Conservation (phyloP, 2,329 filamentous ascomycete genomes). For the Paracorniculantispora psalliotae region DNA sequence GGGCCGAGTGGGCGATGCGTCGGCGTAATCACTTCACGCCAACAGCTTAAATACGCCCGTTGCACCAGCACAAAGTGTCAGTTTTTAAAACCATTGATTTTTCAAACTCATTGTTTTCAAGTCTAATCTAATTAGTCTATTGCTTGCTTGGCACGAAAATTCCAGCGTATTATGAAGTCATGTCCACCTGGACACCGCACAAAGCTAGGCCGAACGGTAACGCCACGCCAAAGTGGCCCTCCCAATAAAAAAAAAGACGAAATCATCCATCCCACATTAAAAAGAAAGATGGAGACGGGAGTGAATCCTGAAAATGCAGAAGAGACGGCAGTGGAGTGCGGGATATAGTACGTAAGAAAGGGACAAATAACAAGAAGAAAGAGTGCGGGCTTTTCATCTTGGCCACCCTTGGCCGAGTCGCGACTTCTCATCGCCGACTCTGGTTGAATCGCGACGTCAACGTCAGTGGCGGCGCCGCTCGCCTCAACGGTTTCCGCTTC, state of each 20-base stretch:
- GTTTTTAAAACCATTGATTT: neutral
- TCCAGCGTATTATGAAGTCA: neutral
- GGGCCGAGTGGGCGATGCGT: too few species aligned
- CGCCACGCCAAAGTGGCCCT: neutral
- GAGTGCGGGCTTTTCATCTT: neutral
- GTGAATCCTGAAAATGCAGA: neutral
- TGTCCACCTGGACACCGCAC: neutral
- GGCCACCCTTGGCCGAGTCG: neutral
- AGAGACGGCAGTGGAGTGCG: neutral
- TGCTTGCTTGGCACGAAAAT: neutral
- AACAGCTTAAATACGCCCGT: neutral
- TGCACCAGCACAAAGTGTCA: neutral
- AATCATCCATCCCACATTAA: neutral
- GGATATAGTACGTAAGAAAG: neutral
- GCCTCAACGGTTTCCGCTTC: neutral
- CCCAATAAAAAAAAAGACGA: neutral
- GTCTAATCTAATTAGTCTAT: neutral
- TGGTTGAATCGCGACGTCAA: slow-evolving; percentile 7
- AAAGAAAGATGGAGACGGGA: neutral
- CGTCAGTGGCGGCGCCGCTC: neutral
- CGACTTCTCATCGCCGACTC: neutral
- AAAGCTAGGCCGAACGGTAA: neutral
- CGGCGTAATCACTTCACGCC: too few species aligned
- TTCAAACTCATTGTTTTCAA: neutral
- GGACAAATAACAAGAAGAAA: neutral